Evolutionary conservation across 352 stramenopile genomes (phyloP).

Genomic region (Plasmopara halstedii): DNA sequence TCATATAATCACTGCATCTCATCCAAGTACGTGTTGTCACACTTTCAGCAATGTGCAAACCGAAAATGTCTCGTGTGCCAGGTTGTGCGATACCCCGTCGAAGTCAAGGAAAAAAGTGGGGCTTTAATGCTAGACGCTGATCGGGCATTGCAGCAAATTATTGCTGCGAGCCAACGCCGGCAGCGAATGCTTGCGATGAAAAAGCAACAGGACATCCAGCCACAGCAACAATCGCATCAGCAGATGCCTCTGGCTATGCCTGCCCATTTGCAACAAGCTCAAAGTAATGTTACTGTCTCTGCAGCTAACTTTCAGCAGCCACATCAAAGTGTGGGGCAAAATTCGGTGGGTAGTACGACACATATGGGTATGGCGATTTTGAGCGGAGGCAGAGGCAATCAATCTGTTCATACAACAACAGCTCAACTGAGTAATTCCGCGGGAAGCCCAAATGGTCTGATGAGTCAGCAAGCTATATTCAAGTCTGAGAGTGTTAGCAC

Average conservation of each 20-base stretch:
- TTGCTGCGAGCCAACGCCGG: conserved; percentile 55
- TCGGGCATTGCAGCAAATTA: conserved; percentile 70
- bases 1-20: conserved; percentile 97
- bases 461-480: conserved; percentile 10
- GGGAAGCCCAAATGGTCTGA: conserved; percentile 5
- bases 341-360: conserved; percentile 7
- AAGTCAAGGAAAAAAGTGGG: conserved; percentile 89
- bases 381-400: conserved; percentile 21
- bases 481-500: conserved; percentile 19
- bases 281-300: conserved; percentile 10
- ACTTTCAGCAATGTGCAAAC: conserved; percentile 99
- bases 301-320: conserved; percentile 20
- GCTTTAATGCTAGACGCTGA: conserved; percentile 78
- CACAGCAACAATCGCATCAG: conserved; percentile 19
- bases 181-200: conserved; percentile 40
- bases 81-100: conserved; percentile 95
- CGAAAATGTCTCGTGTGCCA: conserved; percentile 96
- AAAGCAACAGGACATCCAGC: conserved; percentile 28
- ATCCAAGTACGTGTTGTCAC: conserved; percentile 97
- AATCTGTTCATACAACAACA: conserved; percentile 3
- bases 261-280: conserved; percentile 22
- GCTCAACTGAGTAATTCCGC: conserved; percentile 5
- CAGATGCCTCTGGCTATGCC: conserved; percentile 19
- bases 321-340: conserved; percentile 16
- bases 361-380: conserved; percentile 22